These are phyloP conservation scores for Beauveria scarabaeidicola DNA, from an alignment of 2,329 filamentous ascomycete genomes.

Conservation along the genomic window DNA sequence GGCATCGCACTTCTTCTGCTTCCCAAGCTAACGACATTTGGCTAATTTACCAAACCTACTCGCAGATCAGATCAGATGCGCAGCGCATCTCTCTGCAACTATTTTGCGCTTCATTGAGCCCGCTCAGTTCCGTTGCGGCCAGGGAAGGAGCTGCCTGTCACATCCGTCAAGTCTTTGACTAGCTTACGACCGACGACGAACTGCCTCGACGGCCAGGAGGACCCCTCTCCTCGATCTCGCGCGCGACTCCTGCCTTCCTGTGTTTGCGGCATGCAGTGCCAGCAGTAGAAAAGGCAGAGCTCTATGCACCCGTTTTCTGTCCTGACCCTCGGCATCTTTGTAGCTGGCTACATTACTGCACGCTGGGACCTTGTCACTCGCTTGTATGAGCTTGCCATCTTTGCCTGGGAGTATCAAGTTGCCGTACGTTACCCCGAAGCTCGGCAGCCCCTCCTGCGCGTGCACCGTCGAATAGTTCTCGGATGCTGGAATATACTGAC, in stretches of 20 bases:
- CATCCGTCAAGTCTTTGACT: background rate
- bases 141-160: background rate
- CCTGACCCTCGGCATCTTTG: slow-evolving; percentile 94
- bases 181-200: background rate
- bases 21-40: slow-evolving; percentile 6
- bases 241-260: slow-evolving; percentile 15
- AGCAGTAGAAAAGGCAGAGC: slow-evolving; percentile 30
- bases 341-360: slow-evolving; percentile 98
- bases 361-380: slow-evolving; percentile 97
- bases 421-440: slow-evolving; percentile 52
- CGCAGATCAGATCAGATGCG: slow-evolving; percentile 5
- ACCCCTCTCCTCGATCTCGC: slow-evolving; percentile 7
- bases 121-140: background rate
- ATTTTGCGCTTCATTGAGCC: slow-evolving; percentile 3
- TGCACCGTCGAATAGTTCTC: background rate
- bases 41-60: slow-evolving; percentile 7
- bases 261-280: slow-evolving; percentile 35
- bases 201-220: background rate
- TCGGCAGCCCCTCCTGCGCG: background rate
- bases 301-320: slow-evolving; percentile 97
- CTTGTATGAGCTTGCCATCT: slow-evolving; percentile 92
- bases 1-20: slow-evolving; percentile 1
- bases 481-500: background rate
- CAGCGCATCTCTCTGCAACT: slow-evolving; percentile 5
- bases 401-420: slow-evolving; percentile 98